These are phyloP conservation scores for Polytolypa hystricis DNA, from an alignment of 2,329 filamentous ascomycete species.

Conservation along the genomic window DNA sequence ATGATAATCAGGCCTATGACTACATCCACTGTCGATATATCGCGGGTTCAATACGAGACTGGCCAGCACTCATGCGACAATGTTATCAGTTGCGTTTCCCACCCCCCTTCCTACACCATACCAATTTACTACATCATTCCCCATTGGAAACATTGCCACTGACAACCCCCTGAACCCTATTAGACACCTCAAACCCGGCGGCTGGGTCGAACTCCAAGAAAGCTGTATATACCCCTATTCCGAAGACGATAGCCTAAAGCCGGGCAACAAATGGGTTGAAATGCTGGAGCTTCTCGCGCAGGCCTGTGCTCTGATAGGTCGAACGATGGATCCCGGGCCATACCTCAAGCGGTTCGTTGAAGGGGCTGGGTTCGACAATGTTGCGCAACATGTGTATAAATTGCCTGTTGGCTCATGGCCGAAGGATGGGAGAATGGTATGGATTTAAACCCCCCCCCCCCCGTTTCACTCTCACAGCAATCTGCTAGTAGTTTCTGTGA, in stretches of 20 bases:
- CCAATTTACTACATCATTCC: no score
- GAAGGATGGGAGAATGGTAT: conserved; percentile 15
- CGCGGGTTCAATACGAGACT: conserved; percentile 43
- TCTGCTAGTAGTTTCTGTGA: no score
- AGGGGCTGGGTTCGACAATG: conserved; percentile 16
- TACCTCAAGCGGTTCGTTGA: conserved; percentile 10
- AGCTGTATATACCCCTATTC: conserved; percentile 18
- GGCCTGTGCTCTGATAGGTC: conserved; percentile 15
- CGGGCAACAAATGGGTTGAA: conserved; percentile 13
- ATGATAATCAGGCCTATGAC: conserved; percentile 42
- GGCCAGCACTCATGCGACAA: conserved; percentile 37
- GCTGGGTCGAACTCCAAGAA: conserved; percentile 30
- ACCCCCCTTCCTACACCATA: neutral
- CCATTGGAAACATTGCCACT: no score
- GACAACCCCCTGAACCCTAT: neutral
- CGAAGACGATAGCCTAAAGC: conserved; percentile 18
- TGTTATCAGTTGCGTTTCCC: conserved; percentile 29
- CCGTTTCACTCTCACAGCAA: neutral
- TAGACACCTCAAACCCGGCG: conserved; percentile 11
- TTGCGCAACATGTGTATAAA: conserved; percentile 16
- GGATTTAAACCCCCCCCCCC: neutral
- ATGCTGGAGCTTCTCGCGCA: conserved; percentile 17
- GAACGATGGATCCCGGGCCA: conserved; percentile 8
- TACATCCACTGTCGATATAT: conserved; percentile 44
- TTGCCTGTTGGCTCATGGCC: conserved; percentile 17